These are phyloP conservation scores for Verticillium alfalfae DNA, from an alignment of 2,329 filamentous ascomycete genomes.

Conservation along the genomic window DNA sequence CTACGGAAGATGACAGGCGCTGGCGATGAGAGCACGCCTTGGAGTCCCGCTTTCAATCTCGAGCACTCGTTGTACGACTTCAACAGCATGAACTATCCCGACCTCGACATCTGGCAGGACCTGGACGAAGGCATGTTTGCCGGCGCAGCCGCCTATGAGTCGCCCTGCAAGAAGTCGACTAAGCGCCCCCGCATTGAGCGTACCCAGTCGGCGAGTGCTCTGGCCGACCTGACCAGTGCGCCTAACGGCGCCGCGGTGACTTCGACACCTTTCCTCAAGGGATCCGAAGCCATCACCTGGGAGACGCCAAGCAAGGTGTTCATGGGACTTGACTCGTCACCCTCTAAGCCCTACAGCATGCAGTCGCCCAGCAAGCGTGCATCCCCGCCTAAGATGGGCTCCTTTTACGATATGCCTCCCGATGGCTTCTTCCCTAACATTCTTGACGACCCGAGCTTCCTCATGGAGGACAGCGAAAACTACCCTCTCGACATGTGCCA, in stretches of 20 bases:
- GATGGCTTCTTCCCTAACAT: conserved; percentile 32
- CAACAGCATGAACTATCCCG: conserved; percentile 35
- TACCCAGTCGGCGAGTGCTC: conserved; percentile 54
- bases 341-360: conserved; percentile 38
- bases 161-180: conserved; percentile 60
- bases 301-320: conserved; percentile 56
- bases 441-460: conserved; percentile 44
- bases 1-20: conserved; percentile 38
- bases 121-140: conserved; percentile 28
- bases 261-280: conserved; percentile 45
- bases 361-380: conserved; percentile 14
- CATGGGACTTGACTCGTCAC: conserved; percentile 44
- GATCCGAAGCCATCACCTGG: conserved; percentile 33
- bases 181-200: conserved; percentile 59
- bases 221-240: conserved; percentile 45
- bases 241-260: conserved; percentile 33
- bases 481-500: conserved; percentile 66
- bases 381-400: conserved; percentile 47
- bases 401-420: conserved; percentile 22
- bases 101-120: conserved; percentile 59
- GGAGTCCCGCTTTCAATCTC: conserved; percentile 63
- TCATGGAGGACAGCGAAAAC: conserved; percentile 53
- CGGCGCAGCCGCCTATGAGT: conserved; percentile 38
- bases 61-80: conserved; percentile 45
- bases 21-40: conserved; percentile 45